Base-by-base conservation (phyloP, 139 green algal genomes). In the Penium margaritaceum region DNA sequence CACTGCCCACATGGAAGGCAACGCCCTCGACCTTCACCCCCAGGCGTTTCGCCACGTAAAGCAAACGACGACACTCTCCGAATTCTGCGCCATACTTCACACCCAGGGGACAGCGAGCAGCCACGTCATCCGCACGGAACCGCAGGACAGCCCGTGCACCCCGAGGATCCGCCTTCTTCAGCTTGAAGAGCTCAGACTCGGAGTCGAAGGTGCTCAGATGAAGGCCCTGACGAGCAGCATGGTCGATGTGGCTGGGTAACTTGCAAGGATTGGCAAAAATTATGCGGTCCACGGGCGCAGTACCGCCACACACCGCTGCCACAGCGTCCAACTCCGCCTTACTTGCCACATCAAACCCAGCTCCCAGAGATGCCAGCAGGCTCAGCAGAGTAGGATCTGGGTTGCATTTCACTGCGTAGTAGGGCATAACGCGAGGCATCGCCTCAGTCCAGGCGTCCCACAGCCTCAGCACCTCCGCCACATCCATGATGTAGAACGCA, bases 391-490 rank as follows among this genome's bases (percentile, higher is more conserved):
- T 89, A 0, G 81, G 75, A 79, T 99, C 90, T 5, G 85, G 86
- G 84, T 96, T 93, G 88, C 92, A 97, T 88, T 97, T 97, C 60
- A 97, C 90, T 3, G 91, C 91, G 71, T 93, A 98, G 88, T 90
- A 94, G 33, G 94, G 90, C 33, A 81, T 76, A 17, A 98, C 90
- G 64, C 92, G 84, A 3, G 94, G 94, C 84, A 98, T 86, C 5
- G 84, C 84, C 32, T 79, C 81, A 4, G 69, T 65, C 90, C 91
- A 97, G 30, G 87, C 86, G 64, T 86, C 79, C 72, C 86, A 90
- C 83, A 92, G 84, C 17, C 87, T 81, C 43, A 79, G 63, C 12
- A 96, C 87, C 9, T 87, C 86, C 3, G 86, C 92, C 53, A 97
- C 81, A 72, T 97, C 92, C n/a, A 96, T 63, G 1, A 96, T 53